Base-by-base conservation (phyloP, 2,329 filamentous ascomycete genomes). In the Chaetoscypha palmicola region DNA sequence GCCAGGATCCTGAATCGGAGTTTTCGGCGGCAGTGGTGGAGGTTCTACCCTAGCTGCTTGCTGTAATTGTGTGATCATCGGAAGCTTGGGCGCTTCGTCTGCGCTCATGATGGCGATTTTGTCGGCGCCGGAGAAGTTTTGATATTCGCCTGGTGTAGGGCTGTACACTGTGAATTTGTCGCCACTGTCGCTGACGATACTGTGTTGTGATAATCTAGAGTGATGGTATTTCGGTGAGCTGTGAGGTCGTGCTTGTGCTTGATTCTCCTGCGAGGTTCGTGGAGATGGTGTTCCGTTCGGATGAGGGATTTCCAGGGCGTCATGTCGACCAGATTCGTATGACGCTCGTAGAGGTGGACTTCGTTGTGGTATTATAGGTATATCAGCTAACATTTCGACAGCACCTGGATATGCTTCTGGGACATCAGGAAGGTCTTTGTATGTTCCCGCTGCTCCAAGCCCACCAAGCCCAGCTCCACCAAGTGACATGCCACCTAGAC, bases 21-120 rank as follows among this genome's bases (percentile, higher is more conserved):
- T 88, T 64, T 91, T 90, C 8, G 86, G 86, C 12, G 86, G 86
- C 26, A 88, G 60, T 0, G 85, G 84, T 4, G 86, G 86, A 3
- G 84, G 79, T 46, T 76, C 76, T 20, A 75, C 51, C 35, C 55
- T 49, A 14, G 59, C 38, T 55, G 51, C 40, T 8, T 30, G 34
- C 35, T 30, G 43, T 7, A 45, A 38, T 21, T 44, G 36, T 34
- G 31, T 43, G 33, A 32, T 26, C 7, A 31, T n/a, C 5, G 38
- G 45, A 48, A 62, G 66, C 45, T 66, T 67, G 0, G 77, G 73
- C 38, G 72, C 68, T 51, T 83, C 79, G 49, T 85, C 81, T 0
- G 69, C 62, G 34, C 72, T 70, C 44, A 72, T 69, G 43, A 86
- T 77, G 14, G 77, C 74, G 52, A 86, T 86, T 56, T 86, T 81